Evolutionary conservation across 768 basidiomycete genomes (phyloP).

Genomic region (Galerina marginata): DNA sequence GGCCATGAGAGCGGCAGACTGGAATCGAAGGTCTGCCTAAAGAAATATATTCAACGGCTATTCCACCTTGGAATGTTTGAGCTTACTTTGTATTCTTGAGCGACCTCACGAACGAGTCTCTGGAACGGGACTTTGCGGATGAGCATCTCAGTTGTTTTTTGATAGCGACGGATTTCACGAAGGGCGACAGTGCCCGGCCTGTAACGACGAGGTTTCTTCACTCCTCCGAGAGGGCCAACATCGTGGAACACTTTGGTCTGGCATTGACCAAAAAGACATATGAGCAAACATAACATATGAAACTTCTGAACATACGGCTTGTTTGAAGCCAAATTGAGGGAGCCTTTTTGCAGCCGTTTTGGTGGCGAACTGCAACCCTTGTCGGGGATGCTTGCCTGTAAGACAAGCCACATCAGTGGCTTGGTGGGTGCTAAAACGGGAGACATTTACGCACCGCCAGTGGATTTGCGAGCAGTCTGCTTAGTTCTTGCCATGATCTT

Average conservation of each 20-base stretch:
- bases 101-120: constrained; percentile 30
- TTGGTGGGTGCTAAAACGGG: neutral
- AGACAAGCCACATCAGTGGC: too few relatives aligned
- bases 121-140: constrained; percentile 30
- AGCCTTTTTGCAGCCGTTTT: too few relatives aligned
- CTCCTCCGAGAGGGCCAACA: constrained; percentile 30
- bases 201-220: constrained; percentile 54
- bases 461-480: constrained; percentile 76
- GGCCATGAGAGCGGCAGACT: constrained; percentile 77
- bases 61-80: neutral
- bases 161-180: constrained; percentile 28
- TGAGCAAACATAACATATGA: too few relatives aligned
- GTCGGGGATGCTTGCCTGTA: too few relatives aligned
- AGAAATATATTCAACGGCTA: constrained; percentile 47
- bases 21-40: constrained; percentile 72
- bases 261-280: too few relatives aligned
- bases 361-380: too few relatives aligned
- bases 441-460: constrained; percentile 53
- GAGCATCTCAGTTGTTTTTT: constrained; percentile 24
- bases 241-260: too few relatives aligned
- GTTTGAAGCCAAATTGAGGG: too few relatives aligned
- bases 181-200: constrained; percentile 26
- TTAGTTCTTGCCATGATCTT: constrained; percentile 70
- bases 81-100: constrained; percentile 22
- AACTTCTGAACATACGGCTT: too few relatives aligned